phyloP scores from a whole-genome alignment of 306 rosid species.

The Senna siamea region DNA sequence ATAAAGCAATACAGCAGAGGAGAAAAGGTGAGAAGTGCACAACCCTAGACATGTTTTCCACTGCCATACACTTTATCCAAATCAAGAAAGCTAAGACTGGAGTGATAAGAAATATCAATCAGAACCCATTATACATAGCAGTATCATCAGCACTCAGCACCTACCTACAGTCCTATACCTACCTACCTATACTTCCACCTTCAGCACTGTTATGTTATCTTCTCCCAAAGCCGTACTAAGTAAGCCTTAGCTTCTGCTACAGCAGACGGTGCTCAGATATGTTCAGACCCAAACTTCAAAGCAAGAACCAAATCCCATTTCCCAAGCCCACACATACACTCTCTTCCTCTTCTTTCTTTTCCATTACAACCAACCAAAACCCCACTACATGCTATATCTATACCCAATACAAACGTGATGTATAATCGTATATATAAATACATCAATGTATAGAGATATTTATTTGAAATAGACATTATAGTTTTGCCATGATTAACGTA shows the following conservation, averaged over 20 bases:
- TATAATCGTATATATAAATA: too few relatives aligned
- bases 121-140: constrained; percentile 3
- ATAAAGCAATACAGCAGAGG: constrained; percentile 18
- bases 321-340: too few relatives aligned
- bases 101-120: background rate
- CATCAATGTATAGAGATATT: too few relatives aligned
- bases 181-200: background rate
- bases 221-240: constrained; percentile 24
- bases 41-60: constrained; percentile 62
- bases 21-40: too few relatives aligned
- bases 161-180: too few relatives aligned
- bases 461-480: too few relatives aligned
- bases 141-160: background rate
- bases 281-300: constrained; percentile 48
- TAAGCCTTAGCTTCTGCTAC: too few relatives aligned
- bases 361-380: background rate
- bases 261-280: constrained; percentile 9
- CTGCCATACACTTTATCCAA: constrained; percentile 56
- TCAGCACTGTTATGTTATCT: constrained; percentile 35
- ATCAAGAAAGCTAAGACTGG: constrained; percentile 37
- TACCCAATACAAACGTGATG: background rate
- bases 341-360: background rate
- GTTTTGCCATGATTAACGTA: background rate
- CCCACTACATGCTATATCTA: background rate
- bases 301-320: background rate